Percentiles rank a stretch among this genome's conserved stretches.
Conservation (phyloP, 768 basidiomycete species). For the Mycena belliarum region DNA sequence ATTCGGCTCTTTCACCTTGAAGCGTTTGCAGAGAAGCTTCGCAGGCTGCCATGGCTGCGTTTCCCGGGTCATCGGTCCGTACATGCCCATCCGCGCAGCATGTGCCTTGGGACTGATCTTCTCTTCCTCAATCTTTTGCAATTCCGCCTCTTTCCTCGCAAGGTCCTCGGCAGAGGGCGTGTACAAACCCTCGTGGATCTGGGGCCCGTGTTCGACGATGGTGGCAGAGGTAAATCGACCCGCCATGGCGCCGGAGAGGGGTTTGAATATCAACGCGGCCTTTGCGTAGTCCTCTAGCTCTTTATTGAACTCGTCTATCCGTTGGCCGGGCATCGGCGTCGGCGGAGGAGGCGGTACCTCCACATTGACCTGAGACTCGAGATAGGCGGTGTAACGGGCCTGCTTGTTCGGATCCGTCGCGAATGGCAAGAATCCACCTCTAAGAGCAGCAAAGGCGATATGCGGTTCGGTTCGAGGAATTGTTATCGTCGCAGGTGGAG, state of each 20-base stretch:
- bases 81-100: constrained; percentile 88
- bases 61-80: constrained; percentile 83
- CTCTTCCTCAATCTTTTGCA: constrained; percentile 46
- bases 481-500: constrained; percentile 34
- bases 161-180: constrained; percentile 52
- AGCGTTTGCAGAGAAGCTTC: constrained; percentile 88
- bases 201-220: constrained; percentile 65
- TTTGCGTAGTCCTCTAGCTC: constrained; percentile 88
- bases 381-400: constrained; percentile 80
- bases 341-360: constrained; percentile 50
- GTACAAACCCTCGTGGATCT: constrained; percentile 67
- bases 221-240: constrained; percentile 87
- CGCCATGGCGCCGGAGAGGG: constrained; percentile 90
- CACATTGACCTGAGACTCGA: constrained; percentile 66
- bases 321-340: constrained; percentile 56
- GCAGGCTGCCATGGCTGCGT: constrained; percentile 76
- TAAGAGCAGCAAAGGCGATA: constrained; percentile 82
- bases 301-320: constrained; percentile 68
- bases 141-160: constrained; percentile 42
- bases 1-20: constrained; percentile 88
- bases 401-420: constrained; percentile 76
- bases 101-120: constrained; percentile 75
- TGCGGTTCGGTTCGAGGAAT: constrained; percentile 72
- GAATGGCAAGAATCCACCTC: constrained; percentile 86
- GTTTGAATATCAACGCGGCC: constrained; percentile 87